phyloP scores from a whole-genome alignment of 352 stramenopile genomes.

The Phytopythium litorale region DNA sequence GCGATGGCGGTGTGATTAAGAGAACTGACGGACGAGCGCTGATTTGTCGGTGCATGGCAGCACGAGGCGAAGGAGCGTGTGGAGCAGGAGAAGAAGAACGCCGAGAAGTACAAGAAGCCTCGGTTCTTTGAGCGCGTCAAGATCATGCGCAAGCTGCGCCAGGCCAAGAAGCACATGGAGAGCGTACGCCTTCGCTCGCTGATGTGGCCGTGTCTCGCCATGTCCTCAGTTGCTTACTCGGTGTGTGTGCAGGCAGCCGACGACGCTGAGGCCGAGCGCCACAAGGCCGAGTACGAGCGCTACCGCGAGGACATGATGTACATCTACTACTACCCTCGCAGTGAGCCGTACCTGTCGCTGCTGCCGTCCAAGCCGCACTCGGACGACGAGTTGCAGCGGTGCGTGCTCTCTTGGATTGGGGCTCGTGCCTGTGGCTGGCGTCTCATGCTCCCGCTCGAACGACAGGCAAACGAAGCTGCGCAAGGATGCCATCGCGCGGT shows the following conservation, averaged over 20 bases:
- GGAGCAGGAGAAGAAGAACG: constrained; percentile 62
- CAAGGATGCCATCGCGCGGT: constrained; percentile 37
- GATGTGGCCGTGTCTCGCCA: background rate
- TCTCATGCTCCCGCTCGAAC: background rate
- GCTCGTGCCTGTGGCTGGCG: background rate
- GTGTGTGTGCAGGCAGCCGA: constrained; percentile 21
- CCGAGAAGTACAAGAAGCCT: constrained; percentile 81
- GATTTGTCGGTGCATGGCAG: constrained; percentile 7
- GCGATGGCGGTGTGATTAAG: background rate
- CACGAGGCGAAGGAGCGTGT: constrained; percentile 42
- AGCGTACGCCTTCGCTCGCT: constrained; percentile 18
- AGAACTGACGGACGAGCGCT: background rate
- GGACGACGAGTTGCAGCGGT: constrained; percentile 43
- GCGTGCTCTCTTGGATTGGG: background rate
- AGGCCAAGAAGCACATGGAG: constrained; percentile 45
- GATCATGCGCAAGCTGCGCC: constrained; percentile 76
- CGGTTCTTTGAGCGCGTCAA: constrained; percentile 84
- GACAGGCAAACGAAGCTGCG: constrained; percentile 42
- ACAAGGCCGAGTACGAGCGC: constrained; percentile 37
- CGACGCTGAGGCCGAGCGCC: constrained; percentile 33
- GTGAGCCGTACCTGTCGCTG: constrained; percentile 64
- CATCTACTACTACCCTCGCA: constrained; percentile 79
- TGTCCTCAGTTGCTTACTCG: background rate
- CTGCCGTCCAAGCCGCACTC: constrained; percentile 54
- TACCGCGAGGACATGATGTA: constrained; percentile 73